A percentile compares a stretch with the other conserved stretches of the same genome.
phyloP scores from a whole-genome alignment of 805 yeast species.

The Suhomyces emberorum region DNA sequence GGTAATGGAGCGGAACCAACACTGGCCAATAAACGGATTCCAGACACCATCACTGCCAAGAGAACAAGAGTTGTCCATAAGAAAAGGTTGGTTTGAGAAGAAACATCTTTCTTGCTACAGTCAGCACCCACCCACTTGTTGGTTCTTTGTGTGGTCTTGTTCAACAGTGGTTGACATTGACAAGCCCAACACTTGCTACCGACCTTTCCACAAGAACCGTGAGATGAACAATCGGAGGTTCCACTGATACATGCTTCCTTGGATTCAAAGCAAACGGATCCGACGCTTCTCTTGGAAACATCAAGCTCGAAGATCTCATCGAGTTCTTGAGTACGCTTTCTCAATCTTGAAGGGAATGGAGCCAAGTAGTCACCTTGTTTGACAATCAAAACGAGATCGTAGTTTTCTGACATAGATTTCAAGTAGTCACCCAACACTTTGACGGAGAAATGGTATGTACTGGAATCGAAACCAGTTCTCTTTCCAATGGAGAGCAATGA shows the following conservation, averaged over 20 bases:
- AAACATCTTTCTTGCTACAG: conserved; percentile 67
- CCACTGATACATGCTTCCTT: conserved; percentile 46
- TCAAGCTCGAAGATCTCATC: conserved; percentile 12
- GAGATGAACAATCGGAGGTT: conserved; percentile 50
- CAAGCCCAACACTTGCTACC: conserved; percentile 47
- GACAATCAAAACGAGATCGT: conserved; percentile 19
- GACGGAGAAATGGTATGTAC: conserved; percentile 39
- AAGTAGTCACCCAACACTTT: conserved; percentile 26
- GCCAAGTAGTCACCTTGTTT: conserved; percentile 11
- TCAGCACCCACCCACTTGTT: conserved; percentile 55
- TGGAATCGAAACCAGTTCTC: conserved; percentile 42
- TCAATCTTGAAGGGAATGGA: conserved; percentile 9
- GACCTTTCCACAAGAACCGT: conserved; percentile 47
- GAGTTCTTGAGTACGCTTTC: conserved; percentile 16
- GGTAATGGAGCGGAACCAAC: conserved; percentile 65
- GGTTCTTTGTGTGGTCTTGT: conserved; percentile 42
- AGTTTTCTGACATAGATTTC: conserved; percentile 12
- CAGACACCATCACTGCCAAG: conserved; percentile 44
- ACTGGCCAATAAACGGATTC: conserved; percentile 49
- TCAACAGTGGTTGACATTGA: conserved; percentile 43
- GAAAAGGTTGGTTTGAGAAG: conserved; percentile 62
- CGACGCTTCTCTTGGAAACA: conserved; percentile 12
- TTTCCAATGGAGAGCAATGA: conserved; percentile 41
- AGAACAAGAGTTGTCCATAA: conserved; percentile 62
- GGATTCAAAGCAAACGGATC: conserved; percentile 34